These are phyloP conservation scores for Euphorbia schlechtendalii DNA, from an alignment of 441 rosid species.

Conservation along the genomic window DNA sequence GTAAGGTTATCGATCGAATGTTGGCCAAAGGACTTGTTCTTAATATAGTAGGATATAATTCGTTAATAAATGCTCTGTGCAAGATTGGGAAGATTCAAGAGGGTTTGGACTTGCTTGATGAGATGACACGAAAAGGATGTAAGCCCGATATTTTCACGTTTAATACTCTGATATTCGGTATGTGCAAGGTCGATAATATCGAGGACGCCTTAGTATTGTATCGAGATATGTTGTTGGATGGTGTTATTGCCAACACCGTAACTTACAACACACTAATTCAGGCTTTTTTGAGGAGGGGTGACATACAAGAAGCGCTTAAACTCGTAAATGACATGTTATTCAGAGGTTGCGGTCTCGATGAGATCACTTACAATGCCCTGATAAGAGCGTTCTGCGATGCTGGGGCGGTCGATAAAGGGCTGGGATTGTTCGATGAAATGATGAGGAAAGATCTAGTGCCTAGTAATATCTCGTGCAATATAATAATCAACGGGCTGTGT, in stretches of 20 bases:
- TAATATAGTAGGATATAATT: slow-evolving; percentile 72
- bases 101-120: slow-evolving; percentile 44
- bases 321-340: slow-evolving; percentile 73
- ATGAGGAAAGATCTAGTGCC: slow-evolving; percentile 43
- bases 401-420: slow-evolving; percentile 55
- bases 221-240: slow-evolving; percentile 63
- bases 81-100: slow-evolving; percentile 44
- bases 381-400: slow-evolving; percentile 56
- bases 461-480: slow-evolving; percentile 61
- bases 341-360: slow-evolving; percentile 64
- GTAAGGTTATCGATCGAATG: slow-evolving; percentile 43
- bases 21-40: slow-evolving; percentile 41
- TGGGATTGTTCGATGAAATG: slow-evolving; percentile 73
- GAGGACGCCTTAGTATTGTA: slow-evolving; percentile 54
- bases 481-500: slow-evolving; percentile 61
- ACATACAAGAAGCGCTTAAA: slow-evolving; percentile 62
- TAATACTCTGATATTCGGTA: slow-evolving; percentile 62
- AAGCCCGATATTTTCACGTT: slow-evolving; percentile 75
- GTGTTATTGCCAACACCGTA: slow-evolving; percentile 70
- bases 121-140: slow-evolving; percentile 75
- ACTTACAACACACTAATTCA: slow-evolving; percentile 71
- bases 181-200: slow-evolving; percentile 48
- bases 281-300: slow-evolving; percentile 51
- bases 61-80: slow-evolving; percentile 54
- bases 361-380: slow-evolving; percentile 67